Evolutionary conservation across 2,329 filamentous ascomycete genomes (phyloP).

Genomic region (Pseudopithomyces maydicus): DNA sequence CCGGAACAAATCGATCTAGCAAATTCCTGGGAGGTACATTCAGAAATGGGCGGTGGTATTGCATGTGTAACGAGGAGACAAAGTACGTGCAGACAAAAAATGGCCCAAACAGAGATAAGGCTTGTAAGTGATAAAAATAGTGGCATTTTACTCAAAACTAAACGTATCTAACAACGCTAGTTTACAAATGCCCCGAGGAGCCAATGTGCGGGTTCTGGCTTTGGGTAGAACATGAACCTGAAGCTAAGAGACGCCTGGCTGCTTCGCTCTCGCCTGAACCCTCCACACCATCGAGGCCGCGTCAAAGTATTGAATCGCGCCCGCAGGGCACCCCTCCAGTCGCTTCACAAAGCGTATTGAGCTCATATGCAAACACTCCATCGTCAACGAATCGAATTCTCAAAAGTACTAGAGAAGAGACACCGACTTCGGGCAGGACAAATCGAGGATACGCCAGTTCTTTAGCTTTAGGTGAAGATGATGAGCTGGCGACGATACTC

Average conservation of each 20-base stretch:
- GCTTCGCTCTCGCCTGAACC: background rate
- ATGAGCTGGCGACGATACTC: background rate
- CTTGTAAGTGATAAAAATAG: background rate
- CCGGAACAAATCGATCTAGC: background rate
- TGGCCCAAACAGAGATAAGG: background rate
- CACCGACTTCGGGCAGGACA: background rate
- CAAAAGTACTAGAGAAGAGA: no score
- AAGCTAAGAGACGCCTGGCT: background rate
- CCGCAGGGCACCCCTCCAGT: background rate
- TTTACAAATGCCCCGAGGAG: background rate
- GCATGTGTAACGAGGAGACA: background rate
- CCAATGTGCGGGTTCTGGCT: background rate
- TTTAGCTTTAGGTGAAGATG: background rate
- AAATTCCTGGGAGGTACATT: background rate
- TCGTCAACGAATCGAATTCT: no score
- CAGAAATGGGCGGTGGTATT: background rate
- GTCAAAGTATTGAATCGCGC: background rate
- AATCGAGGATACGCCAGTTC: background rate
- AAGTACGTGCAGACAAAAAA: background rate
- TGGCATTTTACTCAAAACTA: no score
- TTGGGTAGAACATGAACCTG: background rate
- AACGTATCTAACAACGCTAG: no score
- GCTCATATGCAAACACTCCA: no score
- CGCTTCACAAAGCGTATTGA: background rate
- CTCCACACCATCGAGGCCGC: background rate